Evolutionary conservation across 345 rosid species (phyloP), one percentile per base, ranked within the genome.

Genomic region (Eutrema heterophyllum): DNA sequence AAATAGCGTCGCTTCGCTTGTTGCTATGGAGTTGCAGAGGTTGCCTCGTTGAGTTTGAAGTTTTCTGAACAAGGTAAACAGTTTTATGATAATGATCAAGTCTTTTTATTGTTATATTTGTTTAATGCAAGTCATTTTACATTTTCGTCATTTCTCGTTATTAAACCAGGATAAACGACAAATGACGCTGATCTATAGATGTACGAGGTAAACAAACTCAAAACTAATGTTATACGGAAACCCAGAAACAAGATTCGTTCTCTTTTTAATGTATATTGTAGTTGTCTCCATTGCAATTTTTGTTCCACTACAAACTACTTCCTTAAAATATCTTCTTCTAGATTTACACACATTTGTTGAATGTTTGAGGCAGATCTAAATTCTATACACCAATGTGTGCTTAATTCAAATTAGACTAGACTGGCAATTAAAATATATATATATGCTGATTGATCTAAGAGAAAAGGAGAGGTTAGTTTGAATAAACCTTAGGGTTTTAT

Each of bases 1-100:
- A 71, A 85, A 84, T 35, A 78, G 59, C 65, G 84, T 90, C 24
- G 96, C 97, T 74, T 39, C 73, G 21, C 82, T 83, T 12, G 97
- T 84, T 10, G 79, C 80, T 64, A 76, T 74, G 18, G 97, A 95
- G 74, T 77, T 95, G 85, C 89, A 78, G 78, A 85, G 92, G 53
- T 82, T 95, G 33, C 97, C 96, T 63, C 94, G 86, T 67, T 59
- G 85, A 78, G 46, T 69, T 65, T 89, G 80, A 84, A 55, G 64
- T 57, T 39, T 58, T 43, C 14, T 8, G 53, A 18, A 74, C 53
- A n/a, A n/a, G n/a, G n/a, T n/a, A n/a, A n/a, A n/a, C n/a, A n/a
- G n/a, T n/a, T n/a, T n/a, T n/a, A n/a, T n/a, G n/a, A n/a, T n/a
- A n/a, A n/a, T n/a, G n/a, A n/a, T n/a, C n/a, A n/a, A n/a, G n/a